Evolutionary conservation across 1,284 basidiomycete species (phyloP).

Genomic region (Ceratobasidium sp.): DNA sequence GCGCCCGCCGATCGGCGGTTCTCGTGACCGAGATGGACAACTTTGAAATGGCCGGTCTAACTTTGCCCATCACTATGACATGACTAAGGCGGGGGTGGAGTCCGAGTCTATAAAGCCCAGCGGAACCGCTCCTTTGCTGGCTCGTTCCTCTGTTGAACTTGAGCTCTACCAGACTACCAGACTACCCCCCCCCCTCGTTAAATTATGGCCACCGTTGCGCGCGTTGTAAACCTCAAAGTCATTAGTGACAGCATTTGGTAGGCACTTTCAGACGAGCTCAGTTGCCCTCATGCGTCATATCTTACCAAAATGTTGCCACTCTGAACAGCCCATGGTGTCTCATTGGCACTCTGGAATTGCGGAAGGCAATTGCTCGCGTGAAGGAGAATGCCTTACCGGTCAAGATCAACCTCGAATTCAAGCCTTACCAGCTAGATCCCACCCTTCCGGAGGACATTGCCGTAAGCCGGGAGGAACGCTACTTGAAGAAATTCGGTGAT

Average conservation of each 20-base stretch:
- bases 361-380: conserved; percentile 68
- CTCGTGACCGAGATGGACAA: too few species aligned
- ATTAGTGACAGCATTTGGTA: conserved; percentile 38
- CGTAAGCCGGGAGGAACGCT: conserved; percentile 57
- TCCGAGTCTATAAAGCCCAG: conserved; percentile 34
- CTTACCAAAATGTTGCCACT: background rate
- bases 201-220: conserved; percentile 18
- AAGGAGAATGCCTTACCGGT: conserved; percentile 73
- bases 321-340: conserved; percentile 29
- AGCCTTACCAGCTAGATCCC: conserved; percentile 77
- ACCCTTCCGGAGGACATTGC: conserved; percentile 62
- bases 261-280: background rate
- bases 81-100: conserved; percentile 22
- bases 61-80: background rate
- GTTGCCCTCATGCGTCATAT: background rate
- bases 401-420: conserved; percentile 77
- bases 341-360: conserved; percentile 63
- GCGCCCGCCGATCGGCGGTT: too few species aligned
- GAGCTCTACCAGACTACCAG: background rate
- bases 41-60: background rate
- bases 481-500: conserved; percentile 61
- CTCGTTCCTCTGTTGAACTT: background rate
- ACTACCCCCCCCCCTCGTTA: background rate
- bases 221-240: conserved; percentile 33
- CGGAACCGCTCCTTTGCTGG: background rate